Evolutionary conservation across 306 rosid genomes (phyloP).

Genomic region (Citrullus mucosospermus): DNA sequence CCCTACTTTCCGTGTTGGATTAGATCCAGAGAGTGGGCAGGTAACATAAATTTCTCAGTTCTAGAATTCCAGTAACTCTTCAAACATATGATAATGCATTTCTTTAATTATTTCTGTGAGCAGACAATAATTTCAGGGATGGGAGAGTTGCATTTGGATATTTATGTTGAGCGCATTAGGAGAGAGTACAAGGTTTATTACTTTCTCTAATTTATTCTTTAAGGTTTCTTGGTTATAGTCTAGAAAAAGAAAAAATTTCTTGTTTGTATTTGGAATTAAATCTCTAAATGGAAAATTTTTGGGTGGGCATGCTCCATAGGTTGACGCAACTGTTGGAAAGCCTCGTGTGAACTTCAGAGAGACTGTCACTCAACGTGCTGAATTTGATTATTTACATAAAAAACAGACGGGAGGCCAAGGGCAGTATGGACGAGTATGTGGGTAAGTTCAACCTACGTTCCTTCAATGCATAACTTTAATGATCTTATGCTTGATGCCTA

Average conservation of each 20-base stretch:
- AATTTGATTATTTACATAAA: slow-evolving; percentile 93
- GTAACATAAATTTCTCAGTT: slow-evolving; percentile 16
- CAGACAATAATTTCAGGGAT: slow-evolving; percentile 97
- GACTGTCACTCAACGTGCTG: slow-evolving; percentile 85
- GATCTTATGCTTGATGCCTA: background rate
- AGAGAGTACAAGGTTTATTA: slow-evolving; percentile 77
- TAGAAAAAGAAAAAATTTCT: background rate
- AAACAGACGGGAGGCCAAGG: slow-evolving; percentile 98
- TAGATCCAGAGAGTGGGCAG: slow-evolving; percentile 98
- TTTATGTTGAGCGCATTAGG: slow-evolving; percentile 88
- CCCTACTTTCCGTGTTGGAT: slow-evolving; percentile 96
- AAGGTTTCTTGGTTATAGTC: slow-evolving; percentile 6
- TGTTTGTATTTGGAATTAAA: background rate
- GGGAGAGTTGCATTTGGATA: slow-evolving; percentile 97
- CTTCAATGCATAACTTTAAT: background rate
- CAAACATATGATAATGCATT: background rate
- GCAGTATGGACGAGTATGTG: slow-evolving; percentile 93
- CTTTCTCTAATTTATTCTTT: slow-evolving; percentile 4
- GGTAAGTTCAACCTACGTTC: slow-evolving; percentile 41
- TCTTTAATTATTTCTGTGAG: slow-evolving; percentile 9
- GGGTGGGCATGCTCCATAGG: slow-evolving; percentile 29
- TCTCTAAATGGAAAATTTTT: background rate
- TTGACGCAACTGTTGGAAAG: slow-evolving; percentile 92
- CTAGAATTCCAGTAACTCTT: background rate
- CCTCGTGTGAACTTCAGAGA: slow-evolving; percentile 99